phyloP scores from a whole-genome alignment of 331 rosid species.

The Pyrus hybrid region DNA sequence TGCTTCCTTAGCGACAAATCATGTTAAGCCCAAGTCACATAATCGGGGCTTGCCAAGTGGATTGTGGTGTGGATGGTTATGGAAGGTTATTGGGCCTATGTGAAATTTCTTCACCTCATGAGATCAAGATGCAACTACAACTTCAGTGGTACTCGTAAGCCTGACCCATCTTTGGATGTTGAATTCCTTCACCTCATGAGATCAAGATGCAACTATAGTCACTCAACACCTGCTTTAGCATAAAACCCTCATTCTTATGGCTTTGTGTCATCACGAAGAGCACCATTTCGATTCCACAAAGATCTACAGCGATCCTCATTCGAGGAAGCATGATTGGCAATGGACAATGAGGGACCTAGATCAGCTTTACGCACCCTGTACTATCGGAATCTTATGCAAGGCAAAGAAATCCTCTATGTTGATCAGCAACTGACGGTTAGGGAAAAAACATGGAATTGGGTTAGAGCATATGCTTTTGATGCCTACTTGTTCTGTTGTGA shows the following conservation, averaged over 20 bases:
- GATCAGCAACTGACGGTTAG: constrained; percentile 34
- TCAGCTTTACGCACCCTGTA: constrained; percentile 21
- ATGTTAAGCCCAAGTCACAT: no score
- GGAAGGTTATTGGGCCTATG: no score
- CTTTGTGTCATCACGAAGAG: neutral
- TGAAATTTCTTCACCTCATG: no score
- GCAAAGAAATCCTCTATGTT: constrained; percentile 31
- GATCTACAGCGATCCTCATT: neutral
- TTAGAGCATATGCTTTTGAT: constrained; percentile 25
- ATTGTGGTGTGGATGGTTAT: no score
- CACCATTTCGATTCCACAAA: neutral
- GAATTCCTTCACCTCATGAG: constrained; percentile 27
- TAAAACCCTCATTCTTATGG: neutral
- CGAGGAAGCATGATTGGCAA: constrained; percentile 15
- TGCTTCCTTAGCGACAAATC: no score
- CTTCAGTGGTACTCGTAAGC: constrained; percentile 25
- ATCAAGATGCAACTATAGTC: constrained; percentile 18
- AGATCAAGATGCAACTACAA: no score
- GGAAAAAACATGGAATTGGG: constrained; percentile 23
- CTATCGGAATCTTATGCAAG: constrained; percentile 22
- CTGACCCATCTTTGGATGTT: constrained; percentile 29
- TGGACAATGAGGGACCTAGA: constrained; percentile 4
- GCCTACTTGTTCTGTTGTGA: constrained; percentile 25
- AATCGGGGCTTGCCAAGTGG: no score
- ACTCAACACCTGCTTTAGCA: constrained; percentile 5